Percentiles rank a stretch among this genome's conserved stretches.
Evolutionary conservation across 257 asterid genomes (phyloP).

Genomic region (Solanum pimpinellifolium): DNA sequence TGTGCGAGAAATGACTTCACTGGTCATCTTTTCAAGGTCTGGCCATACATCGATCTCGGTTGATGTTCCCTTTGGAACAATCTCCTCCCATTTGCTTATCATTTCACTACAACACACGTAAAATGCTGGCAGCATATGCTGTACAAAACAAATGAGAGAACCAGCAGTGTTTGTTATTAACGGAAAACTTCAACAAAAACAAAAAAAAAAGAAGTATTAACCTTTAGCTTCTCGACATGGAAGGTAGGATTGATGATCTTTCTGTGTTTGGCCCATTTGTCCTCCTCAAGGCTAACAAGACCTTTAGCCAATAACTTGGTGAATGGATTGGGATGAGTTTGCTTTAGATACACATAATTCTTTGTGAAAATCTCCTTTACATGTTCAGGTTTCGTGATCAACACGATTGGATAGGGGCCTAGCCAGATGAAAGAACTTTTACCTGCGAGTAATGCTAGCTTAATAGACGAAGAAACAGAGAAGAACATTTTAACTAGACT

Average conservation of each 20-base stretch:
- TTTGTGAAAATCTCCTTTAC: conserved; percentile 34
- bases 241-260: conserved; percentile 18
- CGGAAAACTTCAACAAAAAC: background rate
- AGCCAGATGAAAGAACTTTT: conserved; percentile 31
- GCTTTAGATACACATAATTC: conserved; percentile 15
- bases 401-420: conserved; percentile 37
- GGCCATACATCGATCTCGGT: conserved; percentile 38
- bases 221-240: background rate
- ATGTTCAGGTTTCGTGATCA: conserved; percentile 29
- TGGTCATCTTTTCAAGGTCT: conserved; percentile 7
- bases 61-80: conserved; percentile 1
- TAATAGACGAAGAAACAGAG: background rate
- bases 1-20: conserved; percentile 35
- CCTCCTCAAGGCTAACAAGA: conserved; percentile 16
- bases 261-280: conserved; percentile 54
- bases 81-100: conserved; percentile 27
- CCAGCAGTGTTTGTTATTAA: background rate
- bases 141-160: background rate
- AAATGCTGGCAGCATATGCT: conserved; percentile 39
- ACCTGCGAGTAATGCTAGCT: conserved; percentile 16
- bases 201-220: no score
- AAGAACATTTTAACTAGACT: background rate
- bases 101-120: conserved; percentile 19
- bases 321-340: conserved; percentile 23
- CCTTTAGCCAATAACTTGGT: conserved; percentile 25